Evolutionary conservation across 116 monocot genomes (phyloP), one percentile per base, ranked within the genome.

Genomic region (Dioscorea cayenensis): DNA sequence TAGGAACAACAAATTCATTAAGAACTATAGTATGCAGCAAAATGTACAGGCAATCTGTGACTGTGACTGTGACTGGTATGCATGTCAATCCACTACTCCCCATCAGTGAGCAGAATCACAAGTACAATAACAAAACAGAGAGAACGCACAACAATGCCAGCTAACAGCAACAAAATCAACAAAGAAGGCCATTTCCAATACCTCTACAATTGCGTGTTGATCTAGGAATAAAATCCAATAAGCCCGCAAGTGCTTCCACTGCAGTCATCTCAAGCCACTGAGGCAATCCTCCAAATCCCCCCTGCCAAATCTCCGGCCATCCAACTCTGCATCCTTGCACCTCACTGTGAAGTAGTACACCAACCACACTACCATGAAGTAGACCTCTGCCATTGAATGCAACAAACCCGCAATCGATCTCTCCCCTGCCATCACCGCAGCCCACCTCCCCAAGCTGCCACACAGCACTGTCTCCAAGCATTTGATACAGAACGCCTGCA

Each of bases 341-440:
- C 85, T 76, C 11, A 71, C 83, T 20, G 72, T 75, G 36, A 91
- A 73, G 69, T 83, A 91, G 75, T 83, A 61, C 59, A 83, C 23
- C 67, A 91, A 68, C 91, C 91, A 91, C 5, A 78, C 83, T 21
- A 85, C 91, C 85, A 91, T 83, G 67, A 91, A 91, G 70, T 87
- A 91, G 37, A 91, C 83, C 72, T 91, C 88, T 17, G 73, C 69
- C 3, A 81, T 25, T 18, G 91, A 72, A 64, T 83, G 83, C n/a
- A 75, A 28, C 21, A 70, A 60, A 60, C 70, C 77, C 14, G 83
- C 80, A 71, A 83, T 77, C 18, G 76, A 21, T 36, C 69, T 73
- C 27, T 87, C 87, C 11, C 80, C 83, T 60, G 81, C 32, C 14
- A 64, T 48, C 21, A 76, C 52, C 68, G 83, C 35, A 14, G 79